Evolutionary conservation across 805 yeast genomes (phyloP), one percentile per base, ranked within the genome.

Genomic region (Candida andamanensis): DNA sequence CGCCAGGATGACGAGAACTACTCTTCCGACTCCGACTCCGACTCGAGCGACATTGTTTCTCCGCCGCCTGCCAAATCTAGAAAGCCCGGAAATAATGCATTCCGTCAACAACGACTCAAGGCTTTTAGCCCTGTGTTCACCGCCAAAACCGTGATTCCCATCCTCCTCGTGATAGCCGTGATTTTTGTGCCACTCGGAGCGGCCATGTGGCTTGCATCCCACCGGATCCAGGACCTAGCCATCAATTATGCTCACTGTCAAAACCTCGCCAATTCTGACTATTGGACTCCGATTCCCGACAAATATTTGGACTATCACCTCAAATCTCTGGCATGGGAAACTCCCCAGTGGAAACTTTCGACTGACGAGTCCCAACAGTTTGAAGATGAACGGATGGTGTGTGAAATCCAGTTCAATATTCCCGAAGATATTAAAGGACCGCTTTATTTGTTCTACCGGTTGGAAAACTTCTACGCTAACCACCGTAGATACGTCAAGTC

Each of bases 21-120:
- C 17, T 17, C 18, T 1, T 32, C 29, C n/a, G 30, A 31, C 12
- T 17, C 27, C 6, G 31, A 30, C 11, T 38, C 45, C 3, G 47
- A 49, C 10, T 57, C 60, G 18, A 72, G 67, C 22, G 48, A 66
- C 3, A 75, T 67, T 38, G 59, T 71, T 2, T 47, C 63, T 4
- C 24, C 55, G 7, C 58, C 54, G 22, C 66, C 65, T 38, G 65
- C 60, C 28, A 76, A 72, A 51, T 66, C 69, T 24, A 73, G 78
- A 52, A 74, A 78, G 51, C 92, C 92, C 10, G 76, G 75, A 29
- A 80, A 70, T 37, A 69, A 62, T 49, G 73, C 72, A 8, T 75
- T 75, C 45, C 67, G 76, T 28, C 80, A 75, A 48, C 80, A 75
- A 44, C 53, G 72, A 36, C 55, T 75, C 33, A 64, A 59, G 33